Conservation (phyloP, 495 filamentous ascomycete genomes). For the Penicillium canariense region DNA sequence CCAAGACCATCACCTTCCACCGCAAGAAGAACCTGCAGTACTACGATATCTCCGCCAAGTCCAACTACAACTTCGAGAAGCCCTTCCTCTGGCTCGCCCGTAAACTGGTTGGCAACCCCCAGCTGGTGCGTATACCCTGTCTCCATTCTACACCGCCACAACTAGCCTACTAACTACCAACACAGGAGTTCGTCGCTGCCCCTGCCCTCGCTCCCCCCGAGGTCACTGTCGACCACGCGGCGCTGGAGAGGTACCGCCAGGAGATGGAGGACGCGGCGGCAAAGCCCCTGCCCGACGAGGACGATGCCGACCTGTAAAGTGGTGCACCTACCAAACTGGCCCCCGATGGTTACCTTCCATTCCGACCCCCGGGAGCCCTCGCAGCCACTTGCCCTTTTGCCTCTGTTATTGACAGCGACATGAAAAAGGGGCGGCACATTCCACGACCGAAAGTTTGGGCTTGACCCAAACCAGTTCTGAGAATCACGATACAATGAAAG, state of each 20-base stretch:
- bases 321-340: slow-evolving; percentile 11
- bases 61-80: slow-evolving; percentile 99
- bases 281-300: slow-evolving; percentile 92
- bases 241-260: slow-evolving; percentile 76
- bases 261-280: slow-evolving; percentile 84
- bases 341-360: slow-evolving; percentile 10
- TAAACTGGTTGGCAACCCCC: slow-evolving; percentile 94
- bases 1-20: slow-evolving; percentile 99
- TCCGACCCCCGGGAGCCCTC: slow-evolving; percentile 1
- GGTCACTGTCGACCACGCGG: slow-evolving; percentile 77
- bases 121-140: slow-evolving; percentile 60
- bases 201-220: slow-evolving; percentile 92
- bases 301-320: slow-evolving; percentile 73
- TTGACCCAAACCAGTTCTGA: slow-evolving; percentile 20
- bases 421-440: slow-evolving; percentile 8
- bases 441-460: slow-evolving; percentile 22
- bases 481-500: slow-evolving; percentile 48
- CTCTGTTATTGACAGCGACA: slow-evolving; percentile 3
- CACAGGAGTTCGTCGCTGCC: slow-evolving; percentile 93
- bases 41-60: slow-evolving; percentile 99
- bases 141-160: background rate
- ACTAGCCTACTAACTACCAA: slow-evolving; percentile 14
- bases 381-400: slow-evolving; percentile 5
- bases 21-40: slow-evolving; percentile 99
- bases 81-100: slow-evolving; percentile 99